Percentiles rank a stretch among this genome's conserved stretches.
Conservation (phyloP, 371 early-diverging fungal species). For the Chytridium lagenaria region DNA sequence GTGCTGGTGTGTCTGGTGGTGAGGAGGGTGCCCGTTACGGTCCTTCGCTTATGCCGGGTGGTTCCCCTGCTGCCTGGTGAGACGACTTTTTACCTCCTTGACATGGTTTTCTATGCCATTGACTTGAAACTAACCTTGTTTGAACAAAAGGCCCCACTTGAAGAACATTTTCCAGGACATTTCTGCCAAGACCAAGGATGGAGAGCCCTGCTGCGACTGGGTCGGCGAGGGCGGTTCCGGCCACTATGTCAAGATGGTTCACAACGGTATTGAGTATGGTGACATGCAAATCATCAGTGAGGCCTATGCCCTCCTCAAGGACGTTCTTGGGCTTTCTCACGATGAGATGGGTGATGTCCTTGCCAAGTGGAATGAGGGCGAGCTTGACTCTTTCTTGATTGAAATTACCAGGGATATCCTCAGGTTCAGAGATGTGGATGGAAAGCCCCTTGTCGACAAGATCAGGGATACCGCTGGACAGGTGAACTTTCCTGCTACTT, state of each 20-base stretch:
- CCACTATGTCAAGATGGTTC: conserved; percentile 99
- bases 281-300: conserved; percentile 99
- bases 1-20: conserved; percentile 99
- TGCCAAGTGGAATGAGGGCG: conserved; percentile 93
- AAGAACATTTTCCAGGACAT: conserved; percentile 96
- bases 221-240: conserved; percentile 98
- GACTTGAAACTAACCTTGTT: neutral
- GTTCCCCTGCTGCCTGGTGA: conserved; percentile 89
- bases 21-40: conserved; percentile 99
- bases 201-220: conserved; percentile 98
- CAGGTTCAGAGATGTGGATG: conserved; percentile 87
- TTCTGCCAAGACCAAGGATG: conserved; percentile 86
- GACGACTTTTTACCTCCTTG: conserved; percentile 22
- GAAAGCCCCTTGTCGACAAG: conserved; percentile 87
- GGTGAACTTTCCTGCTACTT: conserved; percentile 41
- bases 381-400: conserved; percentile 96
- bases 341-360: conserved; percentile 92
- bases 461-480: conserved; percentile 97
- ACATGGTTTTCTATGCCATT: conserved; percentile 4
- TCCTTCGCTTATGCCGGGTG: conserved; percentile 99
- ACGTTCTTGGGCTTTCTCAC: conserved; percentile 76
- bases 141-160: conserved; percentile 70
- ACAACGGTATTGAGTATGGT: conserved; percentile 99
- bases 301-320: conserved; percentile 92
- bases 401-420: conserved; percentile 96